Evolutionary conservation across 2,329 filamentous ascomycete genomes (phyloP), one percentile per base, ranked within the genome.

Genomic region (Chalaropsis thielavioides): DNA sequence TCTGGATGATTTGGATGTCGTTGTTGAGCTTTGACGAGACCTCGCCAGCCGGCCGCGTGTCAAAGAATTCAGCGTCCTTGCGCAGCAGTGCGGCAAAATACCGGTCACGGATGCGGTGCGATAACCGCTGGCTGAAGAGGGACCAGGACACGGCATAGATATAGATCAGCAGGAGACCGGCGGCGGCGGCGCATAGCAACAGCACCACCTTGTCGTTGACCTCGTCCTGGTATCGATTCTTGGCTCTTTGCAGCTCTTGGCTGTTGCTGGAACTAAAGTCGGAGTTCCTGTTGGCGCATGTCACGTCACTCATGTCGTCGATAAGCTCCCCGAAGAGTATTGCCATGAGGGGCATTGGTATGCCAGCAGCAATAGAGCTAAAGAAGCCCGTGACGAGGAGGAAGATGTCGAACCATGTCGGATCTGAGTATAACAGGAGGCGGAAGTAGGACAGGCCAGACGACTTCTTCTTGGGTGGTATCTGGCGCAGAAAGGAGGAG

Each of bases 1-100:
- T 80, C 70, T 86, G 85, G 62, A 89, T 83, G 0, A 82, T 80
- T 66, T 85, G 81, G 41, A 88, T 85, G 69, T 89, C 85, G 64
- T 79, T 78, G 70, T 84, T 84, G 54, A 89, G 79, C 19, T 85
- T 78, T 8, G 83, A 81, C 1, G 82, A 79, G 13, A 88, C 80
- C 71, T 87, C 83, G 17, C 84, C 85, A 0, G 83, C 79, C 59
- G 82, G 80, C 10, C 85, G 76, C 15, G 78, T 78, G 69, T 88
- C 85, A 70, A 87, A 87, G 71, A 82, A 87, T 15, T 82, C 75
- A 0, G 83, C 79, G 65, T 86, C 83, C 70, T 87, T 84, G 60
- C 78, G 75, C 15, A 88, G 75, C 19, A 88, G 72, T 19, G 78
- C 79, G 31, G 77, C 75, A 44, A 88, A 77, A 69, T 87, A 88